Base-by-base conservation (phyloP, 257 asterid genomes). In the Solanum arcanum region DNA sequence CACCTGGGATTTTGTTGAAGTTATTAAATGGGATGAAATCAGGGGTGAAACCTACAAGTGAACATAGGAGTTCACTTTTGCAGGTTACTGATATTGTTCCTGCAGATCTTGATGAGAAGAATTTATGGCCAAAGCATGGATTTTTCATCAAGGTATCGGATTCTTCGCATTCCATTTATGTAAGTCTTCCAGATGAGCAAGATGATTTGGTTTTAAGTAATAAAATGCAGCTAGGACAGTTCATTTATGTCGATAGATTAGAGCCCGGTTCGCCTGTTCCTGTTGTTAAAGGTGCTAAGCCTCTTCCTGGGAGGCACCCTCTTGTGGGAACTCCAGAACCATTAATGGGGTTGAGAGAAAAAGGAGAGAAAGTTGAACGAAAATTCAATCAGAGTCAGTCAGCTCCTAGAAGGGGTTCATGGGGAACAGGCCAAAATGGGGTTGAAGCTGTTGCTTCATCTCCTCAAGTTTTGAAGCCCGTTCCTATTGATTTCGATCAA, bases 211-310 rank as follows among this genome's bases (percentile, higher is more conserved):
- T 96, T 77, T 86, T 95, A 86, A 96, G 98, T 92, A 94, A 96
- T 92, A 96, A 96, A 87, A 92, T 96, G 94, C 97, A 96, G 86
- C 52, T 95, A 14, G 98, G 98, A 14, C 98, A 96, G 90, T 95
- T 94, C 90, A 92, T 96, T 27, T 96, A 96, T 80, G 94, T 96
- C 9, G 99, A 96, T 35, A 86, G 89, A 14, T 89, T 96, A 56
- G 98, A 96, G 86, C 97, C 98, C 5, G 98, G 98, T 1, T 96
- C 99, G 5, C 99, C 99, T 6, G 98, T 96, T 47, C 99, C 99
- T 1, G 69, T 95, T 4, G 93, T 95, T 3, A 92, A 89, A 86
- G 98, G 99, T 0, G 95, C 98, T 1, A 94, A 94, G 66, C 93
- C 98, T 7, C 91, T 96, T 0, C 98, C 99, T 0, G 99, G 98